Percentiles rank a stretch among this genome's conserved stretches.
Evolutionary conservation across 148 eudicot genomes (phyloP).

Genomic region (Cornus controversa): DNA sequence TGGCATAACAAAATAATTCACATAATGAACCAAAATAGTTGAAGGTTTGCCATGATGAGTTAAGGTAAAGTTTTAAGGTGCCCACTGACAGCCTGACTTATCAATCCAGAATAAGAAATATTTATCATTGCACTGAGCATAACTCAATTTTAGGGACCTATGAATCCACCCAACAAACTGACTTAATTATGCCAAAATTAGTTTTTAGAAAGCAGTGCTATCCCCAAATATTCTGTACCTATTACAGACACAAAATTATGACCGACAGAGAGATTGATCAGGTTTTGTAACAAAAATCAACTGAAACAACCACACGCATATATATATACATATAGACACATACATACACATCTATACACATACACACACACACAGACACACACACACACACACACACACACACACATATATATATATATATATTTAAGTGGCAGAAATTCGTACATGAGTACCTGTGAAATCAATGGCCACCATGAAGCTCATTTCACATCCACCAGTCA

Average conservation of each 20-base stretch:
- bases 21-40: background rate
- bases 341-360: no score
- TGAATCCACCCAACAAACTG: background rate
- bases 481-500: constrained; percentile 81
- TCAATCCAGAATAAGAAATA: background rate
- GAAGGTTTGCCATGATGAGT: background rate
- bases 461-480: constrained; percentile 99
- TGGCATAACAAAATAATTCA: background rate
- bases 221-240: background rate
- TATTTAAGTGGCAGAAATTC: constrained; percentile 2
- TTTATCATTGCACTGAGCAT: background rate
- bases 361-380: no score
- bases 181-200: background rate
- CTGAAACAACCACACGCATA: no score
- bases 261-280: no score
- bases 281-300: background rate
- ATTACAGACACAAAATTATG: background rate
- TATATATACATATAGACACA: no score
- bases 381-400: no score
- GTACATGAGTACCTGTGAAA: constrained; percentile 71
- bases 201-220: background rate
- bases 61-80: background rate
- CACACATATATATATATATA: no score
- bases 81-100: background rate
- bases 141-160: background rate